Percentiles rank a stretch among this genome's conserved stretches.
These are phyloP conservation scores for Ganoderma multipileum DNA, from an alignment of 1,284 basidiomycete genomes.

Conservation along the genomic window DNA sequence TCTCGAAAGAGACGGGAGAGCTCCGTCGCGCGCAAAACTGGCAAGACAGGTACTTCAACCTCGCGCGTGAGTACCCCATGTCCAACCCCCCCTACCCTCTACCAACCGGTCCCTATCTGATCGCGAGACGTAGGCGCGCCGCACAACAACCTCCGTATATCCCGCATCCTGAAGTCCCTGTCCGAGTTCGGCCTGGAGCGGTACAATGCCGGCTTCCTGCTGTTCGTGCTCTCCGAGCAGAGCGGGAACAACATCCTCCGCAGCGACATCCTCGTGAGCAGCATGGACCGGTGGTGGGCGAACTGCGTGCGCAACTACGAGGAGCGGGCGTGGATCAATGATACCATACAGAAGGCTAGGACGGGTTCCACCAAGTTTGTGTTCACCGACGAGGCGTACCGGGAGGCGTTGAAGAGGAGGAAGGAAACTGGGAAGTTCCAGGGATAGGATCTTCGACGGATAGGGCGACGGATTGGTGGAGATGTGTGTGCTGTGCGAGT, in stretches of 20 bases:
- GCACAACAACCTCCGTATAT: constrained; percentile 81
- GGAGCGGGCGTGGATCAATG: constrained; percentile 62
- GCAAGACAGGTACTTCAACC: constrained; percentile 63
- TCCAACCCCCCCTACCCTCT: background rate
- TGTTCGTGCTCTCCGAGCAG: constrained; percentile 74
- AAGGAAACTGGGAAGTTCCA: constrained; percentile 40
- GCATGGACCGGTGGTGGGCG: constrained; percentile 83
- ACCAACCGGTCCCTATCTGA: background rate
- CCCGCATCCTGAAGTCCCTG: constrained; percentile 78
- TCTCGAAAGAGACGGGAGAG: constrained; percentile 63
- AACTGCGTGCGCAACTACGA: constrained; percentile 70
- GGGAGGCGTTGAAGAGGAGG: constrained; percentile 51
- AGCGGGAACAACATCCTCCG: constrained; percentile 64
- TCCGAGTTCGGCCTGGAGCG: constrained; percentile 71
- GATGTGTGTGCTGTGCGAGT: background rate
- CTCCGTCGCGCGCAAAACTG: constrained; percentile 53
- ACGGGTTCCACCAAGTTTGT: constrained; percentile 42
- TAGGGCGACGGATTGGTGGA: background rate
- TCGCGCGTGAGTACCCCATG: constrained; percentile 61
- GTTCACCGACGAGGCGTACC: constrained; percentile 67
- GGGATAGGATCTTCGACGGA: constrained; percentile 18
- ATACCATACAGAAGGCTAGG: constrained; percentile 56
- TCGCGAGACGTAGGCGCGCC: constrained; percentile 51
- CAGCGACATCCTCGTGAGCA: constrained; percentile 53
- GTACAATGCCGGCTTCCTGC: constrained; percentile 69